Percentiles rank a stretch among this genome's conserved stretches.
These are phyloP conservation scores for Kluyveromyces aestuarii DNA, from an alignment of 805 yeast genomes.

Conservation along the genomic window DNA sequence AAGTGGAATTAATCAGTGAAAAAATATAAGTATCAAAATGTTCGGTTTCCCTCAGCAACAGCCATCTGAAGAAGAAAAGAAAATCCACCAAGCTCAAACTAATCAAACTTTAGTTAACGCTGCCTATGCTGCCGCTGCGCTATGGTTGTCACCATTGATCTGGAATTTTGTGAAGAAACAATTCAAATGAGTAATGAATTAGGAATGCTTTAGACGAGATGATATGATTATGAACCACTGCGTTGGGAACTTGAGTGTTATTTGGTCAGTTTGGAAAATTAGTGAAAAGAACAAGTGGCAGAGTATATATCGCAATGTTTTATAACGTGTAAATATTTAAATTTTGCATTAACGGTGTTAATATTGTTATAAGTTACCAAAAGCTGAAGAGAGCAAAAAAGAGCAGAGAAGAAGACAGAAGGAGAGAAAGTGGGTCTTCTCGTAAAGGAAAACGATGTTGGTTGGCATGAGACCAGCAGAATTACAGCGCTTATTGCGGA, in stretches of 20 bases:
- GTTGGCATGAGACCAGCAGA: neutral
- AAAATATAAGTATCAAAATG: conserved; percentile 18
- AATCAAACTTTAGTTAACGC: conserved; percentile 51
- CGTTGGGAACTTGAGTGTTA: neutral
- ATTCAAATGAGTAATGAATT: conserved; percentile 19
- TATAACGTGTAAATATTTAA: neutral
- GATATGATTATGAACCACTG: neutral
- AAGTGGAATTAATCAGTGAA: neutral
- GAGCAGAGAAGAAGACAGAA: neutral
- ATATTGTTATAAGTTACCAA: neutral
- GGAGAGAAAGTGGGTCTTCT: neutral
- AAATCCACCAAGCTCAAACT: conserved; percentile 54
- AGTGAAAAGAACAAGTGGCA: neutral
- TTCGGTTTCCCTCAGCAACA: conserved; percentile 42
- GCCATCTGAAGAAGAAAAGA: conserved; percentile 59
- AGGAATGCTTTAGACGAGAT: neutral
- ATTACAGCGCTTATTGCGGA: neutral
- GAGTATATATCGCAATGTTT: neutral
- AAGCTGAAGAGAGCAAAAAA: neutral
- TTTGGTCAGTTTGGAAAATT: neutral
- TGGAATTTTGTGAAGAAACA: conserved; percentile 28
- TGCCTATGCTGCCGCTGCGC: conserved; percentile 52
- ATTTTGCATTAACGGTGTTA: neutral
- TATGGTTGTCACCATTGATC: conserved; percentile 37
- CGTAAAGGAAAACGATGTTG: neutral